Percentiles rank a stretch among this genome's conserved stretches.
These are phyloP conservation scores for Fraxinus xanthoxyloides DNA, from an alignment of 305 asterid species.

Conservation along the genomic window DNA sequence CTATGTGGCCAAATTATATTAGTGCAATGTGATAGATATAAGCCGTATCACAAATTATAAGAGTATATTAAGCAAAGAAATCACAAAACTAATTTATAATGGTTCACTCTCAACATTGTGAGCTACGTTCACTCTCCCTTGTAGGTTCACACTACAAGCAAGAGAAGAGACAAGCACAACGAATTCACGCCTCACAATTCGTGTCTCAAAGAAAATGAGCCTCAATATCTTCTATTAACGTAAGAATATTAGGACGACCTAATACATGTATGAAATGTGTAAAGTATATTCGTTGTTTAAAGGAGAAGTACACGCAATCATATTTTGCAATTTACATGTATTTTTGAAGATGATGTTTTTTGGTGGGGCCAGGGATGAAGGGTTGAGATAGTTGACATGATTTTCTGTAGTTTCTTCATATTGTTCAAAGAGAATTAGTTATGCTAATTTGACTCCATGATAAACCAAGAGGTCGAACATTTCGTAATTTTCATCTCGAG, in stretches of 20 bases:
- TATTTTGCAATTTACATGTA: not conserved
- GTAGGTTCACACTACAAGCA: not conserved
- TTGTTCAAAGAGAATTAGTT: not conserved
- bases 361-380: not conserved
- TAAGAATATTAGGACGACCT: not conserved
- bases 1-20: not conserved
- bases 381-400: not conserved
- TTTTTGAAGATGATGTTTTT: not conserved
- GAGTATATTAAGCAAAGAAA: not conserved
- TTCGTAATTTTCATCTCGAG: not conserved
- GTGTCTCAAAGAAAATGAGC: not conserved
- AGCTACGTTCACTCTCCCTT: not conserved
- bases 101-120: not conserved
- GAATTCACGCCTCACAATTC: not conserved
- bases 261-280: not conserved
- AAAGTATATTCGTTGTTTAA: not conserved
- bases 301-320: not conserved
- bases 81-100: not conserved
- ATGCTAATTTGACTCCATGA: not conserved
- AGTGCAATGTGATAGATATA: not conserved
- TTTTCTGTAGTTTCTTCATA: not conserved
- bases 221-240: not conserved
- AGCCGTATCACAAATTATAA: not conserved
- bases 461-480: not conserved
- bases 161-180: not conserved